phyloP scores from a whole-genome alignment of 129 eudicot genomes.

The Tanacetum coccineum region DNA sequence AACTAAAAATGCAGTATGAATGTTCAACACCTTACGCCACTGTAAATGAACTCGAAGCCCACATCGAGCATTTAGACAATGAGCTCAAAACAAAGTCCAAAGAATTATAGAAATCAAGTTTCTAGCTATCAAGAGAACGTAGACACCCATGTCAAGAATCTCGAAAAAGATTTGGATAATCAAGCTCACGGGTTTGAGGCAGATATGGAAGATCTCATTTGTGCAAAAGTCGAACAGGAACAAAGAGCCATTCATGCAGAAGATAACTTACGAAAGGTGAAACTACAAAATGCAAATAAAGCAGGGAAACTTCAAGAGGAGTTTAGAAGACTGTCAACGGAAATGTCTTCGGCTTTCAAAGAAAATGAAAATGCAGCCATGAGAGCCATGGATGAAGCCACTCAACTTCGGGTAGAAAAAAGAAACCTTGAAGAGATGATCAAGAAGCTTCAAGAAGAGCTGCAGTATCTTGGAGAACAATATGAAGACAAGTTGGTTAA shows the following conservation, averaged over 20 bases:
- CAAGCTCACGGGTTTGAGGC: slow-evolving; percentile 71
- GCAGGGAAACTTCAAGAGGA: slow-evolving; percentile 85
- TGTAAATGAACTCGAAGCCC: slow-evolving; percentile 64
- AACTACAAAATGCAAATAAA: slow-evolving; percentile 69
- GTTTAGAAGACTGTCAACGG: no score
- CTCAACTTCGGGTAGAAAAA: no score
- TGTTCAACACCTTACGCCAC: no score
- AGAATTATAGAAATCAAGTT: slow-evolving; percentile 40
- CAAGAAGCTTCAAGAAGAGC: no score
- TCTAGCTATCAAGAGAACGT: slow-evolving; percentile 34
- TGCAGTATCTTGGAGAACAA: slow-evolving; percentile 29
- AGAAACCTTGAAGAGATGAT: no score
- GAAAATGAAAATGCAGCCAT: no score
- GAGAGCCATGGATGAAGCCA: no score
- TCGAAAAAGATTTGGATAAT: slow-evolving; percentile 67
- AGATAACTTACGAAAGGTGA: slow-evolving; percentile 56
- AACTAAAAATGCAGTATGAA: no score
- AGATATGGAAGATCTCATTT: slow-evolving; percentile 64
- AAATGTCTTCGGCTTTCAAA: no score
- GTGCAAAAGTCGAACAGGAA: no score
- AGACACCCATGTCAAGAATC: slow-evolving; percentile 54
- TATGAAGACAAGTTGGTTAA: slow-evolving; percentile 53
- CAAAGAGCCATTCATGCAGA: slow-evolving; percentile 77
- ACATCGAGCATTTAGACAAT: slow-evolving; percentile 42
- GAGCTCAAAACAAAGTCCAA: slow-evolving; percentile 39